Conservation (phyloP, 2,329 filamentous ascomycete species). For the Didymella pinodella region DNA sequence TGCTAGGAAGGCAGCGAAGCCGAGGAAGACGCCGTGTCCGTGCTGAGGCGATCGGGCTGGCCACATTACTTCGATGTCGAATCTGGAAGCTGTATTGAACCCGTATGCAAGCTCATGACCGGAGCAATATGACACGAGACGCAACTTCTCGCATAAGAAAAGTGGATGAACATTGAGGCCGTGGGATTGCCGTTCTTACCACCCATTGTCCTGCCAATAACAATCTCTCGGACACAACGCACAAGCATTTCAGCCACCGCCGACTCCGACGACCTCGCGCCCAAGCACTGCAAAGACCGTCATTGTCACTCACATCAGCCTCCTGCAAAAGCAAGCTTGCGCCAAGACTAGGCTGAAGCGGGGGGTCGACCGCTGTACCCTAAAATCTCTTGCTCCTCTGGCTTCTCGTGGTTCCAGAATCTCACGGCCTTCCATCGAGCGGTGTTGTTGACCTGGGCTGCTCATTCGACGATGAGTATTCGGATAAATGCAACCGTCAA, state of each 20-base stretch:
- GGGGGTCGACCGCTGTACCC: constrained; percentile 48
- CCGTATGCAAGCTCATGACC: constrained; percentile 34
- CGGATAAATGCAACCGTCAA: constrained; percentile 50
- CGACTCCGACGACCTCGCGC: constrained; percentile 49
- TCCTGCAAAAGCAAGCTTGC: constrained; percentile 47
- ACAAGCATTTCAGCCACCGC: constrained; percentile 52
- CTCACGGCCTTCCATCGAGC: constrained; percentile 34
- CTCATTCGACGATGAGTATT: constrained; percentile 46
- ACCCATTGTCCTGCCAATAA: constrained; percentile 42
- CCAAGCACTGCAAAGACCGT: constrained; percentile 44
- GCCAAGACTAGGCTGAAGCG: constrained; percentile 51
- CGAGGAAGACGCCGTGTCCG: constrained; percentile 39
- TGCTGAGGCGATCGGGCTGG: constrained; percentile 40
- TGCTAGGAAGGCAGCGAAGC: constrained; percentile 31
- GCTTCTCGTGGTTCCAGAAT: constrained; percentile 42
- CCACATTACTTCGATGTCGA: constrained; percentile 41
- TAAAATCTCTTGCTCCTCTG: constrained; percentile 49
- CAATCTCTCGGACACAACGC: constrained; percentile 44
- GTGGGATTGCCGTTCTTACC: constrained; percentile 39
- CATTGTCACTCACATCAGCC: constrained; percentile 50
- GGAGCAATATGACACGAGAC: constrained; percentile 45
- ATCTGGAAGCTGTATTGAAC: constrained; percentile 38
- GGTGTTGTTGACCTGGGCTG: constrained; percentile 31
- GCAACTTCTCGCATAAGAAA: constrained; percentile 41
- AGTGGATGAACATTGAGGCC: constrained; percentile 38